Percentiles rank a stretch among this genome's conserved stretches.
Evolutionary conservation across 2,329 filamentous ascomycete genomes (phyloP).

Genomic region (Aaosphaeria pasadenensis): DNA sequence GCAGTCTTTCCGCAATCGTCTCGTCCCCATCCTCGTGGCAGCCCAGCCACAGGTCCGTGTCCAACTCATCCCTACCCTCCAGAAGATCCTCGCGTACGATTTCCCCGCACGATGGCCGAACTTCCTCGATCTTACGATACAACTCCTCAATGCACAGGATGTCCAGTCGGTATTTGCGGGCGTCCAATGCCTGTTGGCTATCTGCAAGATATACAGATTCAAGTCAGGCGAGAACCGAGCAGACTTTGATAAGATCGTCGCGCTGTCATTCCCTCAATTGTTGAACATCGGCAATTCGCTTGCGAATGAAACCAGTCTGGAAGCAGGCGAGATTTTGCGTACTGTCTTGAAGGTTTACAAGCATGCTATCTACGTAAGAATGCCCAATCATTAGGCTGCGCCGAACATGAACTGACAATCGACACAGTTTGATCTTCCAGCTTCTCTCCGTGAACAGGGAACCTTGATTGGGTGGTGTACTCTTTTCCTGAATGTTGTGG

Average conservation of each 20-base stretch:
- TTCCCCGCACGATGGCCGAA: slow-evolving; percentile 93
- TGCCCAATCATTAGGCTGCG: slow-evolving; percentile 4
- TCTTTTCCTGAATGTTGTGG: slow-evolving; percentile 85
- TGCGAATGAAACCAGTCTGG: slow-evolving; percentile 85
- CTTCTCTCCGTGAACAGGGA: slow-evolving; percentile 72
- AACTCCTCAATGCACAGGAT: slow-evolving; percentile 83
- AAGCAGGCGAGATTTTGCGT: slow-evolving; percentile 95
- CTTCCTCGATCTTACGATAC: slow-evolving; percentile 89
- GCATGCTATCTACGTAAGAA: slow-evolving; percentile 88
- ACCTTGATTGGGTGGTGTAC: slow-evolving; percentile 95
- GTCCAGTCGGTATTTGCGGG: slow-evolving; percentile 86
- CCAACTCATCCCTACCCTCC: slow-evolving; percentile 89
- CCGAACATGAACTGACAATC: slow-evolving; percentile 18
- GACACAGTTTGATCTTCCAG: slow-evolving; percentile 77
- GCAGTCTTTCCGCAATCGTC: slow-evolving; percentile 76
- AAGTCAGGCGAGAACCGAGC: slow-evolving; percentile 78
- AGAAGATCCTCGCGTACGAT: slow-evolving; percentile 94
- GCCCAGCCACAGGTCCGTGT: slow-evolving; percentile 79
- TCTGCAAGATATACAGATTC: slow-evolving; percentile 94
- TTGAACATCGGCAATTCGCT: slow-evolving; percentile 83
- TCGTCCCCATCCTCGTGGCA: slow-evolving; percentile 83
- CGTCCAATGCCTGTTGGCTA: slow-evolving; percentile 87
- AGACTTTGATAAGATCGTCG: slow-evolving; percentile 93
- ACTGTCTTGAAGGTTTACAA: slow-evolving; percentile 96
- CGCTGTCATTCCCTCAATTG: slow-evolving; percentile 83